These are phyloP conservation scores for Paraphoma sp. DNA, from an alignment of 2,329 filamentous ascomycete species.

Conservation along the genomic window DNA sequence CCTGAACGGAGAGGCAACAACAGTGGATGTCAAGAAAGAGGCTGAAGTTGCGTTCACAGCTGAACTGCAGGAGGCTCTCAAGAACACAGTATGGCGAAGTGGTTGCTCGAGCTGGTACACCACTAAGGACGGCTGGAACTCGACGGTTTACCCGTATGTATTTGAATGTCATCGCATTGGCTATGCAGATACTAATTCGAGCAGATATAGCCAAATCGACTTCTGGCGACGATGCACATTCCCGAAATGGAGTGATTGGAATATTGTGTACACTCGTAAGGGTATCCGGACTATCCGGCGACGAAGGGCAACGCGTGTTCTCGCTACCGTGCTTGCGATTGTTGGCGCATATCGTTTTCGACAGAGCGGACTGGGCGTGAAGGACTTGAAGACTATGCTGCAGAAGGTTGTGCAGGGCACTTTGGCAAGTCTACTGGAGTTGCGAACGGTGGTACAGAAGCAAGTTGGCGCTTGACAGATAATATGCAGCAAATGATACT, in stretches of 20 bases:
- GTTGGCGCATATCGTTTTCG: slow-evolving; percentile 33
- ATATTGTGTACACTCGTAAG: slow-evolving; percentile 58
- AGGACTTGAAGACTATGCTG: slow-evolving; percentile 25
- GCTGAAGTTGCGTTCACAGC: slow-evolving; percentile 67
- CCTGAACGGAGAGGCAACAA: slow-evolving; percentile 91
- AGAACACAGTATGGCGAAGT: slow-evolving; percentile 61
- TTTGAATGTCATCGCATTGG: slow-evolving; percentile 9
- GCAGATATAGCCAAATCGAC: slow-evolving; percentile 58
- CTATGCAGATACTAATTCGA: neutral
- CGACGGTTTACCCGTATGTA: slow-evolving; percentile 66
- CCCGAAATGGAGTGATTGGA: slow-evolving; percentile 62
- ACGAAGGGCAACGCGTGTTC: slow-evolving; percentile 18
- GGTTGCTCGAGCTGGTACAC: slow-evolving; percentile 69
- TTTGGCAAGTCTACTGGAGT: slow-evolving; percentile 11
- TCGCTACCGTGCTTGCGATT: slow-evolving; percentile 27
- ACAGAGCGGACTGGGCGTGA: slow-evolving; percentile 27
- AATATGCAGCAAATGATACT: no score
- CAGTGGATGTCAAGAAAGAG: slow-evolving; percentile 84
- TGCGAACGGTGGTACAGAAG: slow-evolving; percentile 6
- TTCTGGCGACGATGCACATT: slow-evolving; percentile 60
- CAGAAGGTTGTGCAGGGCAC: slow-evolving; percentile 13
- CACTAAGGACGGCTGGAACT: slow-evolving; percentile 80
- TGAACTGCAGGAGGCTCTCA: slow-evolving; percentile 50
- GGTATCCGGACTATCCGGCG: slow-evolving; percentile 48
- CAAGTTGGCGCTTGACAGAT: slow-evolving; percentile 1